A percentile compares a stretch with the other conserved stretches of the same genome.
phyloP scores from a whole-genome alignment of 805 yeast genomes.

The Nakazawaea wyomingensis region DNA sequence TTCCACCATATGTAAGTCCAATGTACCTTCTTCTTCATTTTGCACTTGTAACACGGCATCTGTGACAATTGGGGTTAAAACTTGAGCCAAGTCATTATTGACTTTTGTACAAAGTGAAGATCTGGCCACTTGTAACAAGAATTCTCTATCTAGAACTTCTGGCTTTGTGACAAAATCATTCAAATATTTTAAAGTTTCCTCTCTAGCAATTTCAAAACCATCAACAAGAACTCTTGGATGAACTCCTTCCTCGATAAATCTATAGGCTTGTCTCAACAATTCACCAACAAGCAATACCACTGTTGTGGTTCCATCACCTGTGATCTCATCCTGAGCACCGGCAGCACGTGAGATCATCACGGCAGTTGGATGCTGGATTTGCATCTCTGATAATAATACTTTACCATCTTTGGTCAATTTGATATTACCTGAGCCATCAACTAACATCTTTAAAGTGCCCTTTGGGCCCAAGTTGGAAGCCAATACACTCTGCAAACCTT shows the following conservation, averaged over 20 bases:
- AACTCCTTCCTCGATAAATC: conserved; percentile 87
- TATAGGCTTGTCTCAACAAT: conserved; percentile 87
- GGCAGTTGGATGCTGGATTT: conserved; percentile 88
- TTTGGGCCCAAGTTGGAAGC: conserved; percentile 93
- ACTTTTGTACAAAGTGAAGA: conserved; percentile 88
- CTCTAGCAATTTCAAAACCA: conserved; percentile 90
- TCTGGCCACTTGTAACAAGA: conserved; percentile 86
- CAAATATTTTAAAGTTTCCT: conserved; percentile 63
- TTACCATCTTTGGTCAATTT: conserved; percentile 97
- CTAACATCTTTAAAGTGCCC: conserved; percentile 94
- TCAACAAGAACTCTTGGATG: conserved; percentile 94
- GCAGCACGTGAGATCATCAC: conserved; percentile 96
- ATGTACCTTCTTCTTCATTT: conserved; percentile 35
- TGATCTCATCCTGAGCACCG: conserved; percentile 96
- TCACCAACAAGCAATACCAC: conserved; percentile 94
- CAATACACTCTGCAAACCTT: conserved; percentile 89
- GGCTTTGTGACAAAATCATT: conserved; percentile 55
- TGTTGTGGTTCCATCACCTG: conserved; percentile 99
- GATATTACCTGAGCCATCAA: conserved; percentile 93
- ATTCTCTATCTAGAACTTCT: conserved; percentile 70
- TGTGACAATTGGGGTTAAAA: conserved; percentile 89
- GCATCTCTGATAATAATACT: conserved; percentile 92
- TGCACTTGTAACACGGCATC: conserved; percentile 88
- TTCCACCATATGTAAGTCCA: conserved; percentile 96
- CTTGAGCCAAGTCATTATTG: conserved; percentile 65